Conservation (phyloP, 2,329 filamentous ascomycete species). For the Thelonectria rubi region DNA sequence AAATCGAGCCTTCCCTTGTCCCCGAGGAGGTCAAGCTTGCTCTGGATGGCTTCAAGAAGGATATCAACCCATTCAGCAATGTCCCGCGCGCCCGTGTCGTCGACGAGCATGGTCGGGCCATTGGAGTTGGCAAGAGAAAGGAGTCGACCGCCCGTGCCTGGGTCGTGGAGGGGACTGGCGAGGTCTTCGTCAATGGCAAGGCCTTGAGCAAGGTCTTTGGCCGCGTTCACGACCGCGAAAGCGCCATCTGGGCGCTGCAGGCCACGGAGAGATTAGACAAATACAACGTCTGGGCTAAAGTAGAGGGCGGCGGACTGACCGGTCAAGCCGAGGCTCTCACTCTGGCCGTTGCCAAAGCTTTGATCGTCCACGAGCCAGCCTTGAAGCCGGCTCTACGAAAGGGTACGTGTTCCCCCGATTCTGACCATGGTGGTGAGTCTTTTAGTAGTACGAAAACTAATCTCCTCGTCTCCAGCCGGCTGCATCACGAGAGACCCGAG, state of each 20-base stretch:
- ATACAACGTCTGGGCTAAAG: conserved; percentile 93
- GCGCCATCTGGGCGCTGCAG: conserved; percentile 89
- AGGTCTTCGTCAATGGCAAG: conserved; percentile 90
- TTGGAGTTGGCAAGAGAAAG: conserved; percentile 88
- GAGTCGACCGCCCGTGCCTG: conserved; percentile 84
- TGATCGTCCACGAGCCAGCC: conserved; percentile 90
- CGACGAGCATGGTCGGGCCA: conserved; percentile 80
- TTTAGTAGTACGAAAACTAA: conserved; percentile 51
- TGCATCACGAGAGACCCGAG: conserved; percentile 91
- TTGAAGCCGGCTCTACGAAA: conserved; percentile 86
- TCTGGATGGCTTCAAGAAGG: conserved; percentile 76
- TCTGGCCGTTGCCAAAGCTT: conserved; percentile 85
- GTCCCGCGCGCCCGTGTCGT: conserved; percentile 69
- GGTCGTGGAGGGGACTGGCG: conserved; percentile 91
- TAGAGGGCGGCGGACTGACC: conserved; percentile 87
- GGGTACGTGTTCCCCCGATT: conserved; percentile 68
- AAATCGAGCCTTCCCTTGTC: conserved; percentile 81
- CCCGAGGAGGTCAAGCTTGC: conserved; percentile 73
- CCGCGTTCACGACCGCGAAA: conserved; percentile 92
- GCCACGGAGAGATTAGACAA: conserved; percentile 86
- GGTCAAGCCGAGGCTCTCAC: conserved; percentile 96
- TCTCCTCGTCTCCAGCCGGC: conserved; percentile 71
- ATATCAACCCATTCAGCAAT: conserved; percentile 75
- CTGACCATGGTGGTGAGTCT: conserved; percentile 21
- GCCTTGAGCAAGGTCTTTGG: conserved; percentile 83